These are phyloP conservation scores for Capillidium heterosporum DNA, from an alignment of 371 early-diverging fungal genomes.

Conservation along the genomic window DNA sequence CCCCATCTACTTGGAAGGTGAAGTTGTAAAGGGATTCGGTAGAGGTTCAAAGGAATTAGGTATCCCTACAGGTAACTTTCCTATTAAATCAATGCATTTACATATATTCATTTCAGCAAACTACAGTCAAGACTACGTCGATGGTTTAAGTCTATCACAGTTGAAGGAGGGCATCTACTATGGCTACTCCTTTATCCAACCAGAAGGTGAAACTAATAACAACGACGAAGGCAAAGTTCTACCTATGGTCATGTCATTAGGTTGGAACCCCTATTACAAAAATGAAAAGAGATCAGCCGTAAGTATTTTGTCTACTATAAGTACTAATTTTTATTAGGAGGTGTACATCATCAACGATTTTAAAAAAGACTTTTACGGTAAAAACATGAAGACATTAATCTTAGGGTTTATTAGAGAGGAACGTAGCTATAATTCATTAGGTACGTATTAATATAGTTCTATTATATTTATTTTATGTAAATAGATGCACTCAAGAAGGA, in stretches of 20 bases:
- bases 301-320: constrained; percentile 10
- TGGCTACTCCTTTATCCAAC: constrained; percentile 74
- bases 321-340: constrained; percentile 32
- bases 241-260: constrained; percentile 95
- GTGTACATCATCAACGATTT: constrained; percentile 87
- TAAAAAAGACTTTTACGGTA: constrained; percentile 76
- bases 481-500: constrained; percentile 77
- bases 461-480: neutral
- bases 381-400: constrained; percentile 60
- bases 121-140: constrained; percentile 41
- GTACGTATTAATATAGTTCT: constrained; percentile 18
- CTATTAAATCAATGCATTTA: neutral
- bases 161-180: constrained; percentile 82
- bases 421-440: constrained; percentile 64
- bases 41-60: constrained; percentile 91
- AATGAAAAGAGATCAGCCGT: constrained; percentile 88
- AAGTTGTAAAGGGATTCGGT: constrained; percentile 80
- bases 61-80: constrained; percentile 76
- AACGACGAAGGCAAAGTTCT: constrained; percentile 24
- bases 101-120: neutral
- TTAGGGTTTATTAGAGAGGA: constrained; percentile 82
- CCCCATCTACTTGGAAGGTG: constrained; percentile 54
- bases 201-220: constrained; percentile 9
- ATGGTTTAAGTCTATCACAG: constrained; percentile 34
- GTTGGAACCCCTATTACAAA: constrained; percentile 97